phyloP scores from a whole-genome alignment of 2,329 filamentous ascomycete genomes.

The Phialophora expanda region DNA sequence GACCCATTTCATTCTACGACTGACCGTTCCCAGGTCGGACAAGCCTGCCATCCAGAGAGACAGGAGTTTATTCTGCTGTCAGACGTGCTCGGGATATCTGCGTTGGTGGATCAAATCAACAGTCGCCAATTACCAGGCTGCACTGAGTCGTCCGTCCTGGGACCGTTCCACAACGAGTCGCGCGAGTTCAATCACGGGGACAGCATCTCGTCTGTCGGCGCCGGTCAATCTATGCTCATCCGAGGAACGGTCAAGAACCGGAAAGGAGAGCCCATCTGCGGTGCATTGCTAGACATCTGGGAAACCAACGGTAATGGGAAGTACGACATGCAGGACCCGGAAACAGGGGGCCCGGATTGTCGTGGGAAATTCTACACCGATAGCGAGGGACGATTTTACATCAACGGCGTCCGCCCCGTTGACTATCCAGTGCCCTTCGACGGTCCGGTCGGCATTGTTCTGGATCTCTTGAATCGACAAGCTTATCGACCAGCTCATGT shows the following conservation, averaged over 20 bases:
- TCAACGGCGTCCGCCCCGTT: conserved; percentile 2
- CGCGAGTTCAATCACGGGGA: neutral
- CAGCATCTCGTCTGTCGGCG: neutral
- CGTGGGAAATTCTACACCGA: neutral
- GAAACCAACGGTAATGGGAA: neutral
- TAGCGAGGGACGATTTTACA: neutral
- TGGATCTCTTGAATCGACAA: conserved; percentile 8
- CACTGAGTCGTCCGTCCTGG: neutral
- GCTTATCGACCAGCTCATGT: conserved; percentile 12
- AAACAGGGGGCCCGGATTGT: neutral
- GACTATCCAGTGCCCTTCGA: conserved; percentile 9
- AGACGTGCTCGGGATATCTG: conserved; percentile 7
- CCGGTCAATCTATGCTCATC: conserved; percentile 1
- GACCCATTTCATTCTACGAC: neutral
- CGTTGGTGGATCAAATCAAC: conserved; percentile 7
- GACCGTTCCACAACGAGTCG: conserved; percentile 4
- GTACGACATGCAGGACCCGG: conserved; percentile 2
- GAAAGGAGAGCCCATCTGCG: neutral
- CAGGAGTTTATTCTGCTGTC: conserved; percentile 15
- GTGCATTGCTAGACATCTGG: conserved; percentile 1
- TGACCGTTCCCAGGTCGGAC: conserved; percentile 3
- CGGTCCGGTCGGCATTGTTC: conserved; percentile 6
- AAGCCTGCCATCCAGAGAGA: conserved; percentile 1
- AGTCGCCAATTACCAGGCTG: neutral
- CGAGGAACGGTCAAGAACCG: neutral